Evolutionary conservation across 495 filamentous ascomycete genomes (phyloP).

Genomic region (Endocarpon pusillum): DNA sequence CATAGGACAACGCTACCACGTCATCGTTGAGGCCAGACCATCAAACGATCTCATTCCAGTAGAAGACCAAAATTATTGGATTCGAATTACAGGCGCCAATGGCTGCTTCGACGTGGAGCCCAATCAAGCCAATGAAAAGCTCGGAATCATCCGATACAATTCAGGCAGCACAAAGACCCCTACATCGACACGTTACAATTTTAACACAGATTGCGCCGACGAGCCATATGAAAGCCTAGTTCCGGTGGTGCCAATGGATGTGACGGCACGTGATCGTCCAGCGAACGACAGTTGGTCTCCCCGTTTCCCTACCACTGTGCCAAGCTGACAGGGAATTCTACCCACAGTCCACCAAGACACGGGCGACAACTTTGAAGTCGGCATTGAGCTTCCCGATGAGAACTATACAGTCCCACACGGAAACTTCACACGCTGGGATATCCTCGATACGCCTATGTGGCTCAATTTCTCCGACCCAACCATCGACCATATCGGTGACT

Average conservation of each 20-base stretch:
- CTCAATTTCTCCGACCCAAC: neutral
- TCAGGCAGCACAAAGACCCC: slow-evolving; percentile 20
- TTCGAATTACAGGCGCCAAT: slow-evolving; percentile 23
- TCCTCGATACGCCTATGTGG: neutral
- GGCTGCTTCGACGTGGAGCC: slow-evolving; percentile 10
- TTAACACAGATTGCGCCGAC: neutral
- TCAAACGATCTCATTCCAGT: slow-evolving; percentile 7
- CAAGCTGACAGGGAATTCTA: neutral
- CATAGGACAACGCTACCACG: slow-evolving; percentile 55
- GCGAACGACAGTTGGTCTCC: no score
- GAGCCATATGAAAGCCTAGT: neutral
- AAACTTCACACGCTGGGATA: neutral
- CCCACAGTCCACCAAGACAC: neutral
- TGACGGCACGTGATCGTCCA: no score
- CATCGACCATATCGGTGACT: neutral
- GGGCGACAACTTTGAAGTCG: neutral
- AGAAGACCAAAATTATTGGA: slow-evolving; percentile 41
- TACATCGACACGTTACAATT: neutral
- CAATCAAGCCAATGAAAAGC: slow-evolving; percentile 28
- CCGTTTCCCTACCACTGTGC: no score
- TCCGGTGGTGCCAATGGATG: neutral
- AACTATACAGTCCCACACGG: neutral
- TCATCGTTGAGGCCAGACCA: slow-evolving; percentile 46
- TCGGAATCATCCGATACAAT: slow-evolving; percentile 40
- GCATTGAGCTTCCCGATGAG: neutral